Base-by-base conservation (phyloP, 2,329 filamentous ascomycete genomes). In the Ceratocystis cubensis region DNA sequence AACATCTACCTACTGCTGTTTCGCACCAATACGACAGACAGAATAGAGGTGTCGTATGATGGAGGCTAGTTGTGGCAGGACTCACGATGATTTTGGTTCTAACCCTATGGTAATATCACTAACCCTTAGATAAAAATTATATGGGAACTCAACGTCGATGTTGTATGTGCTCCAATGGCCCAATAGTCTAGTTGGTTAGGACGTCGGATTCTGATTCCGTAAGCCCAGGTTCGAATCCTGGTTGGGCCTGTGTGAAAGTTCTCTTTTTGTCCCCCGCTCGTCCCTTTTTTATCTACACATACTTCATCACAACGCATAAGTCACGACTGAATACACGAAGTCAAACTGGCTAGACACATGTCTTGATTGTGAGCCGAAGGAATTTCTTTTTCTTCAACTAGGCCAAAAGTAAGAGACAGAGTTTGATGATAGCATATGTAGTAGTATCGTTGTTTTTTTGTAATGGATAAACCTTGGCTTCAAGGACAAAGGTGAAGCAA, bases 131-230 rank as follows among this genome's bases (percentile, higher is more conserved):
- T 1, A 3, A 33, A 33, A 2, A 33, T 33, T 33, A 33, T 33
- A 33, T 33, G 7, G 1, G 0, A 7, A 33, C 5, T 57, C 1
- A 57, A 28, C 5, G 28, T 28, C 1, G 0, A 5, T 5, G 1
- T 1, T 1, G 3, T 5, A 5, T 28, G 4, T 28, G 5, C 5
- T 28, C 4, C 28, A 5, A 5, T 25, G 22, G 22, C 59, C 30
- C 57, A 66, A 66, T 66, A 66, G 65, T 66, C 65, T 66, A 66
- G 65, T 66, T 66, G 61, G 65, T 66, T 66, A 66, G 64, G 64
- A 66, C 64, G 64, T 66, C 64, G 64, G 64, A 66, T 63, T 63
- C 61, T 63, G 61, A 63, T 63, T 63, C 61, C 61, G 61, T 63
- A 63, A 63, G 61, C 61, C 65, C 65, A 66, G 65, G 65, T 66